Percentiles rank a stretch among this genome's conserved stretches.
Evolutionary conservation across 768 basidiomycete genomes (phyloP).

Genomic region (Collybia sordida): DNA sequence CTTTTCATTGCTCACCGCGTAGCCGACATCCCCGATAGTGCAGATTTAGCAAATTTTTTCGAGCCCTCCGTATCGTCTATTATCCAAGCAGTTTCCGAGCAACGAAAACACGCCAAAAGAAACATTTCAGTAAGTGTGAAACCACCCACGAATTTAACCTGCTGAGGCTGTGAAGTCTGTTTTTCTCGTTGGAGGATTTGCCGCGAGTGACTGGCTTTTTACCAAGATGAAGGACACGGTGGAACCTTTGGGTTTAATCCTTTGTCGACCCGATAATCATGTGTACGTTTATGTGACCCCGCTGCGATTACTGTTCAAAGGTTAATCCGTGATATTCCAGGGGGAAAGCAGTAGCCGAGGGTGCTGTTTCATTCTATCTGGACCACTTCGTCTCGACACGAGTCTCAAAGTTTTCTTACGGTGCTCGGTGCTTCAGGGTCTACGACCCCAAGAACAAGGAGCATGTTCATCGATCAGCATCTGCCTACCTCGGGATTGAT

Average conservation of each 20-base stretch:
- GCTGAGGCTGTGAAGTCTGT: slow-evolving; percentile 24
- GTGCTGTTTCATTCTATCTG: slow-evolving; percentile 41
- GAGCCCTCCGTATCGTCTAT: slow-evolving; percentile 18
- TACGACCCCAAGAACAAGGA: slow-evolving; percentile 14
- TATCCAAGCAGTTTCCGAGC: slow-evolving; percentile 4
- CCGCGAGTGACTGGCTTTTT: slow-evolving; percentile 43
- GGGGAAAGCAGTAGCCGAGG: slow-evolving; percentile 47
- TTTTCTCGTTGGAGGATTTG: slow-evolving; percentile 46
- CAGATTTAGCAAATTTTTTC: slow-evolving; percentile 14
- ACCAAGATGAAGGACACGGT: slow-evolving; percentile 22
- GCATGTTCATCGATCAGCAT: slow-evolving; percentile 7
- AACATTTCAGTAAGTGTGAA: slow-evolving; percentile 17
- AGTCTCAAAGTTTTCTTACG: slow-evolving; percentile 38
- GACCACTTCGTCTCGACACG: slow-evolving; percentile 40
- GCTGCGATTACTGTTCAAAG: too few relatives aligned
- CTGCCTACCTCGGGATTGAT: not conserved
- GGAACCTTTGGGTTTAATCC: slow-evolving; percentile 14
- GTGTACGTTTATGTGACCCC: slow-evolving; percentile 6
- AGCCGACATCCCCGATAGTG: not conserved
- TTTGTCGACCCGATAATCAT: slow-evolving; percentile 17
- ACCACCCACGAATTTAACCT: not conserved
- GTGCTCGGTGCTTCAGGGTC: slow-evolving; percentile 12
- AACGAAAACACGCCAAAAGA: slow-evolving; percentile 2
- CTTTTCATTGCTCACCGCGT: too few relatives aligned
- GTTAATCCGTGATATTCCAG: slow-evolving; percentile 24